Evolutionary conservation across 768 basidiomycete species (phyloP), one percentile per base, ranked within the genome.

Genomic region (Candolleomyces eurysporus): DNA sequence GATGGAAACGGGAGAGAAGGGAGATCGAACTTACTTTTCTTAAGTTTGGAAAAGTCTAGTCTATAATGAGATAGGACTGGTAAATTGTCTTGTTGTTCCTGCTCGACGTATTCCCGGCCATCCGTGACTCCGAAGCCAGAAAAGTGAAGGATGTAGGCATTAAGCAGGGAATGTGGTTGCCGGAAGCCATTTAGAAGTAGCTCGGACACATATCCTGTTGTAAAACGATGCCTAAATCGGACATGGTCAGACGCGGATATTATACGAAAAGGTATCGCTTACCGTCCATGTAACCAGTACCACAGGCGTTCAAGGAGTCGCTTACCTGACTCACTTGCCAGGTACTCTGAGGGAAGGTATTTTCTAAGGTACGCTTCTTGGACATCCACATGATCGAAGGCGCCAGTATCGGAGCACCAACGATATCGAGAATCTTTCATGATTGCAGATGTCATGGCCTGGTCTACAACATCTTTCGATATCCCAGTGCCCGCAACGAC

Each of bases 281-380:
- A 80, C 79, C 80, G 74, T 53, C 81, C 81, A 59, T 74, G 75
- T 21, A 82, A 55, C 81, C 81, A 82, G 64, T 79, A 78, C 73
- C 75, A 75, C 14, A 76, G 65, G 5, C 81, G 66, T 31, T 76
- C 73, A 48, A 76, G 54, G n/a, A 82, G 66, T 36, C 76, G 65
- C 17, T 60, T 59, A 6, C 78, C 78, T 0, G 68, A 58, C 3
- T 66, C 48, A 0, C 70, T 72, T 7, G 67, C 60, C 4, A 77
- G 55, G n/a, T 78, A 63, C 13, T 48, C 54, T 26, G 61, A 60
- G 0, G 79, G 78, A 14, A 82, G 65, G 61, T 78, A 80, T 57
- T 73, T 75, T 52, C 68, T 45, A 45, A 82, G 48, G 62, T 80
- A 82, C 10, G 59, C 66, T 16, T 64, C 67, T 54, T 80, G 78